These are phyloP conservation scores for Dactylellina haptotyla DNA, from an alignment of 2,329 filamentous ascomycete genomes.

Conservation along the genomic window DNA sequence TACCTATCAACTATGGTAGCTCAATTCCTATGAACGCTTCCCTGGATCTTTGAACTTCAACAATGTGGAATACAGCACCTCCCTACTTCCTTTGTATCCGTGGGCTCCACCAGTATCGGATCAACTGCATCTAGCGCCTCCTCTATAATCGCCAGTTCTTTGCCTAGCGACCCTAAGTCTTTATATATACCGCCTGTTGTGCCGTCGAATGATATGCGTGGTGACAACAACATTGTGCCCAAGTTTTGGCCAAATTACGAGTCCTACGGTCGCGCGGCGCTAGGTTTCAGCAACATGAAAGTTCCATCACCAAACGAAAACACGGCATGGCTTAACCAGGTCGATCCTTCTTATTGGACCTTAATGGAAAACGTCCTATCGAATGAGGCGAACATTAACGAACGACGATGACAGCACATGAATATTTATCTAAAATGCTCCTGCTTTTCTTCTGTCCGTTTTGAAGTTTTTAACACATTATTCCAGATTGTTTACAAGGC, in stretches of 20 bases:
- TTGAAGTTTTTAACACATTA: background rate
- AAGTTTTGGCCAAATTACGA: constrained; percentile 52
- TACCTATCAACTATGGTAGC: constrained; percentile 2
- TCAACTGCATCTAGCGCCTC: constrained; percentile 10
- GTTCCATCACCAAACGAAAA: constrained; percentile 33
- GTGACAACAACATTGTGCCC: constrained; percentile 31
- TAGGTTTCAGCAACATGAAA: constrained; percentile 45
- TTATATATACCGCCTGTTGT: constrained; percentile 38
- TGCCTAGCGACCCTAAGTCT: constrained; percentile 16
- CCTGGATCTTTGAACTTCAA: constrained; percentile 12
- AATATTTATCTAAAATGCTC: background rate
- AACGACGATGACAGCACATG: constrained; percentile 24
- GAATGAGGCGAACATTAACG: constrained; percentile 30
- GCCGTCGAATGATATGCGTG: constrained; percentile 38
- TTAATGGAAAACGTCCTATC: constrained; percentile 46
- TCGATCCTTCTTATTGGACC: constrained; percentile 48
- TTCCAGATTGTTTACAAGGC: background rate
- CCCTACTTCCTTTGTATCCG: constrained; percentile 16
- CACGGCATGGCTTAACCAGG: constrained; percentile 37
- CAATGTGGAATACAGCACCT: constrained; percentile 8
- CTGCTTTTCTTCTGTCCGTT: background rate
- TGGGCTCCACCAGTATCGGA: constrained; percentile 10
- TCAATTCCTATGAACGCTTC: background rate
- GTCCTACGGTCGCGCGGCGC: constrained; percentile 26
- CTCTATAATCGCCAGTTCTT: constrained; percentile 12